Evolutionary conservation across 805 yeast genomes (phyloP).

Genomic region (Lipomyces japonicus): DNA sequence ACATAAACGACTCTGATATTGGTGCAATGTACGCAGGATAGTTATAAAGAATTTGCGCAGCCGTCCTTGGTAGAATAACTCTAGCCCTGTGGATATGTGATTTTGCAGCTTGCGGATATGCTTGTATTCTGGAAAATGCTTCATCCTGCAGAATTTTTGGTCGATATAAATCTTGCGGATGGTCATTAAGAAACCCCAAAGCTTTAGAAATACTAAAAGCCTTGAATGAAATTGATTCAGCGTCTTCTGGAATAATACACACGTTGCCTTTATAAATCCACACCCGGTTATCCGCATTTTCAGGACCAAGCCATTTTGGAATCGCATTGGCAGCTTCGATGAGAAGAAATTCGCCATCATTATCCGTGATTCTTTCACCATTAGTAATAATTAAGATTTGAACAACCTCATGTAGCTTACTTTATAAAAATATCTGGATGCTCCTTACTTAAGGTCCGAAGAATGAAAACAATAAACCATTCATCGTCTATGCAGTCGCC

Average conservation of each 20-base stretch:
- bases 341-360: slow-evolving; percentile 55
- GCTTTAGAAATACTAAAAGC: slow-evolving; percentile 13
- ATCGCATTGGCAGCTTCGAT: slow-evolving; percentile 48
- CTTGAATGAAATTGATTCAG: not conserved
- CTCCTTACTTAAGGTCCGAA: slow-evolving; percentile 26
- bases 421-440: slow-evolving; percentile 21
- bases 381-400: not conserved
- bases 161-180: not conserved
- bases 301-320: slow-evolving; percentile 49
- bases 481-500: slow-evolving; percentile 38
- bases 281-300: slow-evolving; percentile 46
- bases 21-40: slow-evolving; percentile 29
- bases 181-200: slow-evolving; percentile 3
- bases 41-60: slow-evolving; percentile 29
- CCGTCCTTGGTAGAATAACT: slow-evolving; percentile 28
- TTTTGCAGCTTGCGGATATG: slow-evolving; percentile 25
- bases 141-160: slow-evolving; percentile 11
- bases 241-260: slow-evolving; percentile 21
- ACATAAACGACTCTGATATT: slow-evolving; percentile 28
- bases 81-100: slow-evolving; percentile 27
- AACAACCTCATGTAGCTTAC: slow-evolving; percentile 11
- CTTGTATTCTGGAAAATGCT: slow-evolving; percentile 15
- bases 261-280: slow-evolving; percentile 31
- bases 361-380: slow-evolving; percentile 41
- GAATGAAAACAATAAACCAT: slow-evolving; percentile 34